Evolutionary conservation across 1,284 basidiomycete genomes (phyloP).

Genomic region (Kwoniella shivajii): DNA sequence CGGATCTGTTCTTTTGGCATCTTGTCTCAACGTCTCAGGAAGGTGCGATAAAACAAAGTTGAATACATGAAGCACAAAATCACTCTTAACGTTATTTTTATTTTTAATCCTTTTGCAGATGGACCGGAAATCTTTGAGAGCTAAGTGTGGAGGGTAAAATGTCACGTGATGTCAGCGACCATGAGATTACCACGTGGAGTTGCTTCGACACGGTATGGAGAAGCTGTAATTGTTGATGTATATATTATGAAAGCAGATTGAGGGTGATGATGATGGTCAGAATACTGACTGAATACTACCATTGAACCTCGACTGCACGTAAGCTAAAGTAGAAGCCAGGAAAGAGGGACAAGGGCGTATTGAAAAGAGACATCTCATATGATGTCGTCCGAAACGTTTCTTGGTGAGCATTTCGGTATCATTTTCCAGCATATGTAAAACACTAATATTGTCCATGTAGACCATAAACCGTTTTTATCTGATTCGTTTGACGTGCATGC

Average conservation of each 20-base stretch:
- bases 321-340: too few species aligned
- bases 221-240: too few species aligned
- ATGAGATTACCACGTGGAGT: too few species aligned
- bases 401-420: slow-evolving; percentile 1
- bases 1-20: slow-evolving; percentile 54
- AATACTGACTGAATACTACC: too few species aligned
- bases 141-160: slow-evolving; percentile 4
- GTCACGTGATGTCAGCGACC: slow-evolving; percentile 4
- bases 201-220: too few species aligned
- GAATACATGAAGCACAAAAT: neutral
- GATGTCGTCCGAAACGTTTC: slow-evolving; percentile 16
- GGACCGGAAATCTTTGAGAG: slow-evolving; percentile 17
- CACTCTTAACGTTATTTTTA: neutral
- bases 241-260: too few species aligned
- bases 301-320: too few species aligned
- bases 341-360: too few species aligned
- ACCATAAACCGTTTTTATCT: slow-evolving; percentile 52
- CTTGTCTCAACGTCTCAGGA: neutral
- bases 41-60: neutral
- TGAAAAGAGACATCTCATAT: neutral
- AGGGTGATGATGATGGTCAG: too few species aligned
- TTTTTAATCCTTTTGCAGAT: neutral
- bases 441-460: slow-evolving; percentile 21
- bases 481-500: slow-evolving; percentile 79
- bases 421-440: neutral